Conservation (phyloP, 768 basidiomycete genomes). For the Trametes sanguinea region DNA sequence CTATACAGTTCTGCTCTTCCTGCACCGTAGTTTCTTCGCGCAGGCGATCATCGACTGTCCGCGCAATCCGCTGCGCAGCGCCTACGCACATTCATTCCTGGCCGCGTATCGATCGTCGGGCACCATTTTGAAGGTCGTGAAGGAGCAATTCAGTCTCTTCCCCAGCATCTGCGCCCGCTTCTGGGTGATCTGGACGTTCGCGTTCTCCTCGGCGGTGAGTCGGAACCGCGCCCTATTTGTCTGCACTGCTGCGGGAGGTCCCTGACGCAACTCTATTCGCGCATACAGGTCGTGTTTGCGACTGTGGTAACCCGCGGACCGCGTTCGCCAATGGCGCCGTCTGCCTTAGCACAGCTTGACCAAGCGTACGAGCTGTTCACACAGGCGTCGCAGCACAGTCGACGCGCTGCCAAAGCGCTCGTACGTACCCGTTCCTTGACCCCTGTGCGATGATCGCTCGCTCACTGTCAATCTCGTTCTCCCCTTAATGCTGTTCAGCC, state of each 20-base stretch:
- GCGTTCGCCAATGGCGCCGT: conserved; percentile 61
- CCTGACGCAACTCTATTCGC: conserved; percentile 55
- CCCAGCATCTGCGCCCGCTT: conserved; percentile 61
- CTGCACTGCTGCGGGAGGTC: not conserved
- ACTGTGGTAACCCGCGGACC: conserved; percentile 78
- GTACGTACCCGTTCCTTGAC: conserved; percentile 36
- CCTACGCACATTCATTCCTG: conserved; percentile 71
- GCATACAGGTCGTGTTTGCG: conserved; percentile 72
- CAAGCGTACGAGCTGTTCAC: conserved; percentile 67
- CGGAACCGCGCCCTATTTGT: not conserved
- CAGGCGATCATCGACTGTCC: conserved; percentile 72
- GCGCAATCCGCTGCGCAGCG: conserved; percentile 64
- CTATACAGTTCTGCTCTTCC: conserved; percentile 55
- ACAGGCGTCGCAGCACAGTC: conserved; percentile 57
- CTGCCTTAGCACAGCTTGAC: conserved; percentile 71
- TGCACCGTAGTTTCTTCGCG: conserved; percentile 73
- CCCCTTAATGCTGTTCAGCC: conserved; percentile 41
- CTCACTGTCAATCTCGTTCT: conserved; percentile 3
- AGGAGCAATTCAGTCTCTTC: conserved; percentile 51
- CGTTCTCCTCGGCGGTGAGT: conserved; percentile 43
- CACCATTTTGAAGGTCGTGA: conserved; percentile 56
- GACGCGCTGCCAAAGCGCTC: conserved; percentile 64
- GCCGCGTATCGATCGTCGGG: conserved; percentile 70
- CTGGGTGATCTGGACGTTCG: conserved; percentile 65
- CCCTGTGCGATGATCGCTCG: not conserved